Evolutionary conservation across 2,329 filamentous ascomycete genomes (phyloP), one percentile per base, ranked within the genome.

Genomic region (Fusarium nematophilum): DNA sequence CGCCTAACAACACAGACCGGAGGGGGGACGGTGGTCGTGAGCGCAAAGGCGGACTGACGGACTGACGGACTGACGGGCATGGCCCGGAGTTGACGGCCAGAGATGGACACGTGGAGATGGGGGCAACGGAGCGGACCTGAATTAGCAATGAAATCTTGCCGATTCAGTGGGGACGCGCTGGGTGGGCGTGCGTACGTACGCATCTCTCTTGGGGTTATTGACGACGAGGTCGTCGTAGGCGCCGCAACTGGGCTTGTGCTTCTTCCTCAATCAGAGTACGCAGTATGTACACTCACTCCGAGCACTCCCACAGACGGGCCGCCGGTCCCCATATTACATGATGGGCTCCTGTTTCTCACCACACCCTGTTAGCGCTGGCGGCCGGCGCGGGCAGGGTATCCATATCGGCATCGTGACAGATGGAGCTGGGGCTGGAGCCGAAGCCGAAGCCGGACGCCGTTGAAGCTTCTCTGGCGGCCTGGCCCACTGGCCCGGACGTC

Each of bases 361-460:
- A 57, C 53, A 54, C 64, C 59, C 55, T 53, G 43, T 44, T 66
- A 55, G 63, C 57, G 62, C 44, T 30, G 33, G 53, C 59, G 36
- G 57, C 60, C 50, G 59, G 58, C 39, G 42, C n/a, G 48, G 46
- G 39, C 29, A 50, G 29, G 47, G 47, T 15, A 27, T 33, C 34
- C 23, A n/a, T 21, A 21, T 21, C 21, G 42, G 42, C 38, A 52
- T 43, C 40, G 60, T 57, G 55, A 62, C 57, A 54, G 59, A 11
- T 48, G 45, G 33, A 29, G 44, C 21, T 21, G 21, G 18, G 7
- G 14, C 33, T 21, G 34, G 13, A 23, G 34, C 25, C 37, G 33
- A 43, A 59, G 48, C 54, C 53, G 51, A 57, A 60, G 61, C 55
- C 46, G 57, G 50, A 52, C 25, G 36, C 40, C 49, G 26, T 54